Base-by-base conservation (phyloP, 331 rosid species). In the Malus hybrid region DNA sequence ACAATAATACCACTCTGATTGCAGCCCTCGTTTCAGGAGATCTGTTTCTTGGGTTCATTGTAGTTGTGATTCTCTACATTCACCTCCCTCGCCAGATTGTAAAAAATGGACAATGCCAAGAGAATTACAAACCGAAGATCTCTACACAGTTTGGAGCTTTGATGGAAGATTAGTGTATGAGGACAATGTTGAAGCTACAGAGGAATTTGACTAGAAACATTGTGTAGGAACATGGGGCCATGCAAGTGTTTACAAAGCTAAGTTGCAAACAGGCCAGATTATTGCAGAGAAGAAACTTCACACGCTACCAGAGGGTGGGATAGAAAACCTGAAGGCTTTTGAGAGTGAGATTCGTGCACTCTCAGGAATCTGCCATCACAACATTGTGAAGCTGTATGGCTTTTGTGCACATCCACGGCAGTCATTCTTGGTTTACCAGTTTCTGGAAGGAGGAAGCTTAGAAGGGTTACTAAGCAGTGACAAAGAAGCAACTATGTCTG, bases 341-440 rank as follows among this genome's bases (percentile, higher is more conserved):
- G 73, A 33, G 71, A 70, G 77, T 29, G 77, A 78, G 44, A 55
- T 70, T 78, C 61, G 18, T 34, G 64, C 50, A 13, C 67, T 78
- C 19, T 15, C 59, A 32, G 60, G 39, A 66, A 71, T 78, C 3
- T 7, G 77, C 10, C 73, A 78, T 50, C 27, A 28, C 57, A 78
- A 71, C 59, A 70, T 78, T 29, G 52, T 78, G 60, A 78, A 78
- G 81, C 72, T 78, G 5, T 64, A 33, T 39, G 81, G 81, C 6
- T 78, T 60, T n/a, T 78, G 81, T 27, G 57, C 77, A 20, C 64
- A 73, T 71, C 72, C 71, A 22, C 57, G 8, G 15, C 77, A 78
- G 19, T 44, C 77, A 7, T 68, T 78, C 44, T 52, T 71, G 73
- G 73, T 78, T 18, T 78, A 71, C 24, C 50, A 71, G 20, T 78